phyloP scores from a whole-genome alignment of 2,329 filamentous ascomycete species.

The Bipolaris victoriae region DNA sequence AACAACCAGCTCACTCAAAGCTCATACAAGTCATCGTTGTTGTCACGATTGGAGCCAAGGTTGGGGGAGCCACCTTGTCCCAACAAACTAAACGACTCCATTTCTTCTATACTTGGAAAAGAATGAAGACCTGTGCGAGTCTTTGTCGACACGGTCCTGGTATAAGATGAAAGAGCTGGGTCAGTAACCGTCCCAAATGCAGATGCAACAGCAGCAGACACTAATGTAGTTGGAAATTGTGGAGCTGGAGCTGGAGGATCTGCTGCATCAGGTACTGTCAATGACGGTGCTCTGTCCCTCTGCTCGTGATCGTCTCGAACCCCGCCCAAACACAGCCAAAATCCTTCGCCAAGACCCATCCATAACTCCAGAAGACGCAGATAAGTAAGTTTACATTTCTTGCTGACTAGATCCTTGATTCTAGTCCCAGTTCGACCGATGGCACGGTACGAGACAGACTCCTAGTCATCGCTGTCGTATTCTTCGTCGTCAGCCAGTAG shows the following conservation, averaged over 20 bases:
- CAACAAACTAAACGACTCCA: background rate
- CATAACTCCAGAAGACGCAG: background rate
- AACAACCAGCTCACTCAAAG: background rate
- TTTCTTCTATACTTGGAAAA: background rate
- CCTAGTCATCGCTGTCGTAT: constrained; percentile 60
- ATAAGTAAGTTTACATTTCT: background rate
- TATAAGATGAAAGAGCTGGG: background rate
- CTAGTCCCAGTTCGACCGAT: background rate
- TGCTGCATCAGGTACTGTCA: background rate
- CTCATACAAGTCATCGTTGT: background rate
- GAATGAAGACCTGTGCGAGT: background rate
- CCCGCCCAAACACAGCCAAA: background rate
- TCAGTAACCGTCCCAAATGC: background rate
- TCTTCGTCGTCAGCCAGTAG: constrained; percentile 75
- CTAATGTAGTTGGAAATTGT: background rate
- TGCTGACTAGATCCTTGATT: background rate
- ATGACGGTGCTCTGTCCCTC: background rate
- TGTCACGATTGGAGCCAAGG: background rate
- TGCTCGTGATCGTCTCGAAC: background rate
- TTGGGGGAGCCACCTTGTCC: background rate
- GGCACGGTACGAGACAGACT: constrained; percentile 1
- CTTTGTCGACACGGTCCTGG: too few species aligned
- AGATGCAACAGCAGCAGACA: background rate
- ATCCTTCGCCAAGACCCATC: background rate
- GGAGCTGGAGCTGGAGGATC: background rate